Percentiles rank a stretch among this genome's conserved stretches.
Evolutionary conservation across 2,329 filamentous ascomycete species (phyloP).

Genomic region (Scorias spongiosa): DNA sequence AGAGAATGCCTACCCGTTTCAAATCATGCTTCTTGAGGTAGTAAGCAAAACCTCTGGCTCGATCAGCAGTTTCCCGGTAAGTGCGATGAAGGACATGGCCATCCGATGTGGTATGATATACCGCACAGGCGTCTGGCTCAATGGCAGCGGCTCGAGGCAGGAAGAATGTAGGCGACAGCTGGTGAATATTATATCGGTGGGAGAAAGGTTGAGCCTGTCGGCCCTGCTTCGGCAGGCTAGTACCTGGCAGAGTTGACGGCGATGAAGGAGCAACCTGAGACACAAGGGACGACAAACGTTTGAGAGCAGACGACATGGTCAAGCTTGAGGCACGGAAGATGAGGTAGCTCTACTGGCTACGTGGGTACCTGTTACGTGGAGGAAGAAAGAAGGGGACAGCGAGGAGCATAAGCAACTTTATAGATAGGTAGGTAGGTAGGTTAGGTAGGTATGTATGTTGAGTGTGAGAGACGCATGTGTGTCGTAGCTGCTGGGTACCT

Average conservation of each 20-base stretch:
- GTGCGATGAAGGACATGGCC: slow-evolving; percentile 56
- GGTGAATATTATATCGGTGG: slow-evolving; percentile 49
- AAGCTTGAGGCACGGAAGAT: too few relatives aligned
- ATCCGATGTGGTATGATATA: slow-evolving; percentile 74
- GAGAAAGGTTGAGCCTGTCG: slow-evolving; percentile 14
- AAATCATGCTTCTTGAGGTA: slow-evolving; percentile 61
- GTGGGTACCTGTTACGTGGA: too few relatives aligned
- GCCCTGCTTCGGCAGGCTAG: slow-evolving; percentile 12
- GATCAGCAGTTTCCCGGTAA: slow-evolving; percentile 72
- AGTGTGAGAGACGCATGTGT: too few relatives aligned
- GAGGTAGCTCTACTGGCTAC: too few relatives aligned
- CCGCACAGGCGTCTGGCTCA: slow-evolving; percentile 63
- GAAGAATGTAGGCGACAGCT: slow-evolving; percentile 76
- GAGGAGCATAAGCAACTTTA: too few relatives aligned
- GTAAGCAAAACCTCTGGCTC: slow-evolving; percentile 76
- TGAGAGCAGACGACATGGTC: slow-evolving; percentile 47
- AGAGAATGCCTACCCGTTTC: slow-evolving; percentile 69
- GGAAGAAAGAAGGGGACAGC: too few relatives aligned
- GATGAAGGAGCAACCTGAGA: slow-evolving; percentile 24
- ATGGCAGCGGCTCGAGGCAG: slow-evolving; percentile 73
- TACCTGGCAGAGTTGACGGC: slow-evolving; percentile 3
- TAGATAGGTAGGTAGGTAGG: too few relatives aligned
- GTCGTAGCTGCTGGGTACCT: too few relatives aligned
- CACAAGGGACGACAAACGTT: slow-evolving; percentile 43
- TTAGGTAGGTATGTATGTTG: too few relatives aligned